Evolutionary conservation across 768 basidiomycete species (phyloP).

Genomic region (Phlebiopsis gigantea): DNA sequence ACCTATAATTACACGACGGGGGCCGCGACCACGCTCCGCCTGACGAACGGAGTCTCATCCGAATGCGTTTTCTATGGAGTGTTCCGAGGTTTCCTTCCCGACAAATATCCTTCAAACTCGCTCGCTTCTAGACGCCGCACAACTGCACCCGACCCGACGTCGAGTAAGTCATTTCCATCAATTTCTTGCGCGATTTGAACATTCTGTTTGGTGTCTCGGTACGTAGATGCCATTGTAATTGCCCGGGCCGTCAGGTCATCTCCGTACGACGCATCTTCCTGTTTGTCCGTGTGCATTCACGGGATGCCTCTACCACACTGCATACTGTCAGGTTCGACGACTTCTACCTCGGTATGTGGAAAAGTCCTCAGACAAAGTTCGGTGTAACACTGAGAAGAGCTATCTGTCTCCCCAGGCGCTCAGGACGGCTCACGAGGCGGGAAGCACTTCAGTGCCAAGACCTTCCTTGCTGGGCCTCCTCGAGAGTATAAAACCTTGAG

Average conservation of each 20-base stretch:
- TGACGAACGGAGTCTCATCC: background rate
- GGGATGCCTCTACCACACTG: background rate
- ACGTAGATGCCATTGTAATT: background rate
- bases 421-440: background rate
- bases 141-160: background rate
- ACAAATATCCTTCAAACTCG: background rate
- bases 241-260: slow-evolving; percentile 2
- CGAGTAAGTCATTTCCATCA: background rate
- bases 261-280: background rate
- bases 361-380: background rate
- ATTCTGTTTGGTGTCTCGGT: background rate
- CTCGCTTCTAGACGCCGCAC: background rate
- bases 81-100: slow-evolving; percentile 2
- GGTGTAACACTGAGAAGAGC: background rate
- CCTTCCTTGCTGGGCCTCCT: background rate
- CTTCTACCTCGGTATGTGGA: background rate
- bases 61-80: background rate
- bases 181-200: background rate
- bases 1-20: background rate
- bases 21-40: background rate
- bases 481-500: background rate
- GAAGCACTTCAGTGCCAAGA: no score
- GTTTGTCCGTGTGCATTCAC: slow-evolving; percentile 7
- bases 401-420: background rate
- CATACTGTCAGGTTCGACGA: background rate